Conservation (phyloP, 345 rosid genomes). For the Leavenworthia alabamica region DNA sequence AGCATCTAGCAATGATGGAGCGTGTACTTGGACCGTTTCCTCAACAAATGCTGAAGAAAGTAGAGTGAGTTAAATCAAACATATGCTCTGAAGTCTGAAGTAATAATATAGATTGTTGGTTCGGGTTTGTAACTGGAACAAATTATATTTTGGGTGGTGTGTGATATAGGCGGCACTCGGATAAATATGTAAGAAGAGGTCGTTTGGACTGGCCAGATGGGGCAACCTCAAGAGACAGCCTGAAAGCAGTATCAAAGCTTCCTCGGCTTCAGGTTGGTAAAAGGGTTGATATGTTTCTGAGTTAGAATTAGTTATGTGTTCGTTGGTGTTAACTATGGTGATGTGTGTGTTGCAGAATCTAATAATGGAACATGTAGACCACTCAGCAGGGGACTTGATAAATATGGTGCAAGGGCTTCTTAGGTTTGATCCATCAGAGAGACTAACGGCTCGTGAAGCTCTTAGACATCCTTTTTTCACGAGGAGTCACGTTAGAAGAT, state of each 20-base stretch:
- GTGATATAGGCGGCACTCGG: slow-evolving; percentile 62
- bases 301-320: not conserved
- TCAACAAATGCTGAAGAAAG: slow-evolving; percentile 59
- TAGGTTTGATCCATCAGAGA: slow-evolving; percentile 53
- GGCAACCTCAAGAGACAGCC: slow-evolving; percentile 71
- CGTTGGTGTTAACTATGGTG: not conserved
- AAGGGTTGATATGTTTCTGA: not conserved
- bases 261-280: slow-evolving; percentile 65
- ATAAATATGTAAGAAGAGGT: slow-evolving; percentile 77
- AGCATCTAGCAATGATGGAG: slow-evolving; percentile 96
- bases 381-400: slow-evolving; percentile 84
- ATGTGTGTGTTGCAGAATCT: slow-evolving; percentile 45
- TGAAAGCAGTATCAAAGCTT: slow-evolving; percentile 66
- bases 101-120: not conserved
- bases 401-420: slow-evolving; percentile 70
- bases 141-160: not conserved
- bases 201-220: slow-evolving; percentile 90
- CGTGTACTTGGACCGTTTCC: slow-evolving; percentile 75
- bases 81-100: not conserved
- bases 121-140: not conserved
- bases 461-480: slow-evolving; percentile 70
- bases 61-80: slow-evolving; percentile 46
- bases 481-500: slow-evolving; percentile 39
- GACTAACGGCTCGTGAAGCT: slow-evolving; percentile 77
- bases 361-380: slow-evolving; percentile 78